Conservation (phyloP, 208 protist species). For the Crithidia acanthocephali region DNA sequence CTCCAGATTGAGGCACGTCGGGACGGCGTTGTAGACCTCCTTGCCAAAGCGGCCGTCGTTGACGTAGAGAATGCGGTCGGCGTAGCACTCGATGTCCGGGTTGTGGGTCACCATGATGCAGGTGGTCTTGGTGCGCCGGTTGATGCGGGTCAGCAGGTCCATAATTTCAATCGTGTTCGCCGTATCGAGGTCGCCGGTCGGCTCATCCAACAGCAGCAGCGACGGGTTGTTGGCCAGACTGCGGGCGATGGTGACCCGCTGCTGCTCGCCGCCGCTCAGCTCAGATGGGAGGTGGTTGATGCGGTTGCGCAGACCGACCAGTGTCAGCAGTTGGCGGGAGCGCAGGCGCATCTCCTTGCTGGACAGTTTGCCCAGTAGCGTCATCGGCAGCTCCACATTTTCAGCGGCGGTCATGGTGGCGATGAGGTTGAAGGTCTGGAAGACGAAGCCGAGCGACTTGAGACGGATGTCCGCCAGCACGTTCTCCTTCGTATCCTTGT, state of each 20-base stretch:
- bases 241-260: conserved; percentile 94
- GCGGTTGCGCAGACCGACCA: conserved; percentile 96
- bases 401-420: conserved; percentile 97
- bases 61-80: conserved; percentile 96
- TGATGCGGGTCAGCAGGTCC: conserved; percentile 97
- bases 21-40: conserved; percentile 90
- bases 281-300: conserved; percentile 96
- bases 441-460: conserved; percentile 95
- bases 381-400: conserved; percentile 98
- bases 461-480: conserved; percentile 93
- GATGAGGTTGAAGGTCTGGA: conserved; percentile 98
- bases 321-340: conserved; percentile 84
- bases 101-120: conserved; percentile 98
- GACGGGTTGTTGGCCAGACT: conserved; percentile 95
- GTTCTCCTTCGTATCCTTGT: conserved; percentile 66
- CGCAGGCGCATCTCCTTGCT: conserved; percentile 81
- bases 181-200: conserved; percentile 97
- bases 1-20: conserved; percentile 74
- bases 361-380: conserved; percentile 87
- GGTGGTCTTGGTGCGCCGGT: conserved; percentile 92
- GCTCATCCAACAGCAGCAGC: conserved; percentile 97
- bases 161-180: conserved; percentile 97
- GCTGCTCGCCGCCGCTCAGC: conserved; percentile 98
- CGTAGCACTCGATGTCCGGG: conserved; percentile 98
- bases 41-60: conserved; percentile 90